Evolutionary conservation across 2,329 filamentous ascomycete species (phyloP).

Genomic region (Aspergillus proliferans): DNA sequence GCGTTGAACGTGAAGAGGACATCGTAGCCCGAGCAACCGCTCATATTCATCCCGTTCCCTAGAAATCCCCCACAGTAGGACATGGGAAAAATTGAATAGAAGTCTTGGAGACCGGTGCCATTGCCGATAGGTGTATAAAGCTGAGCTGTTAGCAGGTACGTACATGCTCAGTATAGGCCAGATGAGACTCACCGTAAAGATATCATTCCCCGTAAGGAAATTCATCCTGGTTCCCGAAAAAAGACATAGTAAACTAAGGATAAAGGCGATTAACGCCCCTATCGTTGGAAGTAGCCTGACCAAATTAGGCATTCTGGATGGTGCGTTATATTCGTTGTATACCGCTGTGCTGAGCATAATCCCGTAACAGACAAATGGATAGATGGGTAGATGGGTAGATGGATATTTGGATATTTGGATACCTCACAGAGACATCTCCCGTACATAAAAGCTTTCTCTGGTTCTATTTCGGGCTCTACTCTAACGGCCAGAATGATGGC

Average conservation of each 20-base stretch:
- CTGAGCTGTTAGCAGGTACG: conserved; percentile 28
- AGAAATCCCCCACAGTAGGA: conserved; percentile 51
- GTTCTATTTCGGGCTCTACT: too few relatives aligned
- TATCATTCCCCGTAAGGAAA: conserved; percentile 52
- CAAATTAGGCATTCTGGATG: conserved; percentile 9
- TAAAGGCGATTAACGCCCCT: conserved; percentile 49
- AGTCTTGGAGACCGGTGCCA: conserved; percentile 52
- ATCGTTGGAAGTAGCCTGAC: conserved; percentile 42
- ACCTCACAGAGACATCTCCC: too few relatives aligned
- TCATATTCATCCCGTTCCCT: conserved; percentile 44
- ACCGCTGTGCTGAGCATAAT: background rate
- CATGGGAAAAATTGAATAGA: conserved; percentile 56
- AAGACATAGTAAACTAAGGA: conserved; percentile 55
- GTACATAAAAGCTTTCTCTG: too few relatives aligned
- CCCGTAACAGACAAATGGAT: background rate
- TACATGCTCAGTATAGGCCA: background rate
- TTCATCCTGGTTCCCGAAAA: conserved; percentile 54
- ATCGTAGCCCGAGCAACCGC: conserved; percentile 48
- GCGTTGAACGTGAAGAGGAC: conserved; percentile 55
- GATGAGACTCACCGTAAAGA: conserved; percentile 46
- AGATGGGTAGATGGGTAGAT: too few relatives aligned
- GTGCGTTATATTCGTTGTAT: background rate
- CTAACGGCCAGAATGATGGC: too few relatives aligned
- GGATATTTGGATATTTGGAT: too few relatives aligned
- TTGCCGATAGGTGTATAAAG: conserved; percentile 36